phyloP scores from a whole-genome alignment of 768 basidiomycete species.

The Nidularia pulvinata region DNA sequence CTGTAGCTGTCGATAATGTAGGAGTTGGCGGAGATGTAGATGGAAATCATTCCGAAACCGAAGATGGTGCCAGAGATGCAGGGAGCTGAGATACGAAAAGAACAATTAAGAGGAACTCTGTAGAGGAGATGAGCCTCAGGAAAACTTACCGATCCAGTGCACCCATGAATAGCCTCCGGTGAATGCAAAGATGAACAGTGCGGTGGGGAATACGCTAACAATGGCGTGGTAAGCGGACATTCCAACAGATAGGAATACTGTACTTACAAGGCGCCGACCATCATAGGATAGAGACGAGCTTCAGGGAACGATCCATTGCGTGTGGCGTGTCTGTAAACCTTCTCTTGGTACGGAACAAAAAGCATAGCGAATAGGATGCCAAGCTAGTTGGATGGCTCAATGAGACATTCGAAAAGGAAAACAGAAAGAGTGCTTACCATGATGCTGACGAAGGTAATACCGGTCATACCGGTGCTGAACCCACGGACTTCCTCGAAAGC shows the following conservation, averaged over 20 bases:
- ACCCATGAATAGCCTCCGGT: slow-evolving; percentile 37
- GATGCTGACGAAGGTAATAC: slow-evolving; percentile 41
- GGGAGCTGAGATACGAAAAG: slow-evolving; percentile 13
- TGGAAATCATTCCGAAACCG: slow-evolving; percentile 37
- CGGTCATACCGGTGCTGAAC: slow-evolving; percentile 34
- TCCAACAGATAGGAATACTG: not conserved
- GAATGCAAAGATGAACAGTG: slow-evolving; percentile 43
- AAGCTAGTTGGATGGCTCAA: slow-evolving; percentile 8
- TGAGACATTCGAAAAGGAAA: slow-evolving; percentile 1
- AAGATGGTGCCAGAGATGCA: slow-evolving; percentile 35
- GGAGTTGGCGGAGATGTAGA: slow-evolving; percentile 41
- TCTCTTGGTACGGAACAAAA: slow-evolving; percentile 30
- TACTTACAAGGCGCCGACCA: slow-evolving; percentile 33
- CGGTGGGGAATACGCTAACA: slow-evolving; percentile 28
- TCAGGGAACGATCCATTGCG: slow-evolving; percentile 36
- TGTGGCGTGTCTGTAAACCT: slow-evolving; percentile 25
- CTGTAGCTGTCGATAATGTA: slow-evolving; percentile 44
- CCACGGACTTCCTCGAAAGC: slow-evolving; percentile 36
- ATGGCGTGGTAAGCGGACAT: not conserved
- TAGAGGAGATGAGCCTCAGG: not conserved
- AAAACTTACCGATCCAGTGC: slow-evolving; percentile 27
- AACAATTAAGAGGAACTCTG: not conserved
- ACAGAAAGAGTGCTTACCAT: slow-evolving; percentile 21
- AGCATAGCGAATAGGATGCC: slow-evolving; percentile 27
- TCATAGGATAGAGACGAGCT: slow-evolving; percentile 39